Base-by-base conservation (phyloP, 2,329 filamentous ascomycete genomes). In the Claviceps sp. region DNA sequence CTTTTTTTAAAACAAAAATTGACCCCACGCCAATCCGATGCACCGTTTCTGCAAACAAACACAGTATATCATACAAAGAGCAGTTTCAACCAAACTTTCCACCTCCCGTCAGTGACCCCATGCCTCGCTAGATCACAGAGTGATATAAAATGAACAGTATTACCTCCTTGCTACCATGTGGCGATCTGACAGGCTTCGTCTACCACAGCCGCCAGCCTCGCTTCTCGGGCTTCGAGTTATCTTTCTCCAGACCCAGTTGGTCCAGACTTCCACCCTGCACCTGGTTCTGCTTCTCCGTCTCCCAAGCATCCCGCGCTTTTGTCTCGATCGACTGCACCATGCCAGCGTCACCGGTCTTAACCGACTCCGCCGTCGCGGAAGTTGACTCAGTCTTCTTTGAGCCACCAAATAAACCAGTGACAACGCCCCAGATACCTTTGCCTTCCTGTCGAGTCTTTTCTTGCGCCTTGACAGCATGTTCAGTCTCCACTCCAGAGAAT, bases 271-370 rank as follows among this genome's bases (percentile, higher is more conserved):
- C 77, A 20, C 76, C 76, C 13, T 56, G 64, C 53, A 66, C 66
- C 66, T 79, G 75, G 54, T 73, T 74, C 56, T 74, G 69, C 56
- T 69, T 70, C 64, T 79, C 76, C 42, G 65, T 61, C 53, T 76
- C 72, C 56, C 76, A 72, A 1, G 68, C 73, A 17, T 61, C 65
- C 52, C 66, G 67, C 37, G 71, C 70, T 61, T 72, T 70, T 37
- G 68, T 62, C 56, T 61, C 60, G 40, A 65, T 59, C 1, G 61
- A 59, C 42, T 57, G 60, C 36, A 58, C 53, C 5, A 58, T 47
- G 34, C 56, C 56, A 26, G 50, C 56, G n/a, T 56, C 45, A 16
- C 54, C 37, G 2, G 26, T 43, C 16, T 53, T 22, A 17, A 23
- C 43, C 39, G 39, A 54, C 52, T 58, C 58, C 42, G 59, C 59